Evolutionary conservation across 140 eudicot genomes (phyloP).

Genomic region (Anethum foeniculum): DNA sequence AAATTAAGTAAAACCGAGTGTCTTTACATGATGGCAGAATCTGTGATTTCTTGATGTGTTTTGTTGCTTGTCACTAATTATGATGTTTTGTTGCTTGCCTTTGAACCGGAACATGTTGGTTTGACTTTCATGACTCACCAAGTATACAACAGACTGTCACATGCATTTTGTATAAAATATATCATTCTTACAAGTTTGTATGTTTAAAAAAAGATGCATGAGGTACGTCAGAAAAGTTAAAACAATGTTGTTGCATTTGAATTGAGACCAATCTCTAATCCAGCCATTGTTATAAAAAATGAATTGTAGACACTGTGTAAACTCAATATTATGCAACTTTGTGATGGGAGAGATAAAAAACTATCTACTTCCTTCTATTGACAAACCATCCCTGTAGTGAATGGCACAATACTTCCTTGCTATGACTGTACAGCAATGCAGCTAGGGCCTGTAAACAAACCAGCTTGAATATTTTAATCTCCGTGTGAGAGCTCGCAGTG

Average conservation of each 20-base stretch:
- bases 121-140: neutral
- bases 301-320: neutral
- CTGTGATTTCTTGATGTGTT: neutral
- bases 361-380: neutral
- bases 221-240: neutral
- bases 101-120: neutral
- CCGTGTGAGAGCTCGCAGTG: neutral
- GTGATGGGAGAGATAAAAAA: neutral
- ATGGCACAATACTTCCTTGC: neutral
- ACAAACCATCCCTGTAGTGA: neutral
- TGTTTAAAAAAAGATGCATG: neutral
- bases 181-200: neutral
- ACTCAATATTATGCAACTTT: neutral
- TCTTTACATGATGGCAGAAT: neutral
- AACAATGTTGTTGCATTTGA: neutral
- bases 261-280: neutral
- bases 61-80: neutral
- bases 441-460: neutral
- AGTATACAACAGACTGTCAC: neutral
- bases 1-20: neutral
- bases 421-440: neutral
- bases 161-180: neutral
- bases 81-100: neutral
- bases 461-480: neutral
- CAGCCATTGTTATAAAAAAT: neutral